Conservation (phyloP, 2,329 filamentous ascomycete genomes). For the Sclerotinia minor region DNA sequence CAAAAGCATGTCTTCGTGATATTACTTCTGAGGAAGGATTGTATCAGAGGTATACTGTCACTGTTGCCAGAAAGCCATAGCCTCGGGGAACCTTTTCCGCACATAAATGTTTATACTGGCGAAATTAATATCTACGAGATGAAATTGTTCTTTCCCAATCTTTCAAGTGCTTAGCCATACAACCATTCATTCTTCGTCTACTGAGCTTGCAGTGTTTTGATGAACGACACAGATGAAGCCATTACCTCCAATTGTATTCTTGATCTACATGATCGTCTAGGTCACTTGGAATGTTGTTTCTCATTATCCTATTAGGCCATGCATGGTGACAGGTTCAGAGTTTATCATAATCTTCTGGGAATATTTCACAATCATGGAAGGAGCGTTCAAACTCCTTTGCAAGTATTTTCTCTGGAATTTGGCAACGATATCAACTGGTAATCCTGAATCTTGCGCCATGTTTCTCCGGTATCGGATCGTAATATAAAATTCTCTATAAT, state of each 20-base stretch:
- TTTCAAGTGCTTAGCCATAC: not conserved
- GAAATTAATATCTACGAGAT: not conserved
- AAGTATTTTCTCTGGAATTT: not conserved
- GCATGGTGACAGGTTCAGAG: no score
- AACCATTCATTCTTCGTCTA: not conserved
- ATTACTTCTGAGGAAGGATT: slow-evolving; percentile 19
- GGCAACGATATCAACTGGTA: not conserved
- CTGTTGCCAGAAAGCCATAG: slow-evolving; percentile 21
- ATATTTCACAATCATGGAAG: not conserved
- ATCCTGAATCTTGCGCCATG: not conserved
- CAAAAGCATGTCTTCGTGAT: slow-evolving; percentile 18
- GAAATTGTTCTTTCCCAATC: not conserved
- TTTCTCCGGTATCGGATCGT: not conserved
- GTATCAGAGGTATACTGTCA: slow-evolving; percentile 22
- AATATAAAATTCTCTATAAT: not conserved
- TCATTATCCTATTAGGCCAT: no score
- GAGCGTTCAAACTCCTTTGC: not conserved
- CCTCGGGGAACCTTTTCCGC: not conserved
- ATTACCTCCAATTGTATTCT: not conserved
- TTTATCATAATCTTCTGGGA: no score
- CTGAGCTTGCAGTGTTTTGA: not conserved
- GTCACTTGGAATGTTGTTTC: no score
- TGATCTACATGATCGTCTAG: not conserved
- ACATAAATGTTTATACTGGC: not conserved
- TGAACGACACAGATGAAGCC: no score